These are phyloP conservation scores for Sordariomycetes sp. DNA, from an alignment of 2,329 filamentous ascomycete genomes.

Conservation along the genomic window DNA sequence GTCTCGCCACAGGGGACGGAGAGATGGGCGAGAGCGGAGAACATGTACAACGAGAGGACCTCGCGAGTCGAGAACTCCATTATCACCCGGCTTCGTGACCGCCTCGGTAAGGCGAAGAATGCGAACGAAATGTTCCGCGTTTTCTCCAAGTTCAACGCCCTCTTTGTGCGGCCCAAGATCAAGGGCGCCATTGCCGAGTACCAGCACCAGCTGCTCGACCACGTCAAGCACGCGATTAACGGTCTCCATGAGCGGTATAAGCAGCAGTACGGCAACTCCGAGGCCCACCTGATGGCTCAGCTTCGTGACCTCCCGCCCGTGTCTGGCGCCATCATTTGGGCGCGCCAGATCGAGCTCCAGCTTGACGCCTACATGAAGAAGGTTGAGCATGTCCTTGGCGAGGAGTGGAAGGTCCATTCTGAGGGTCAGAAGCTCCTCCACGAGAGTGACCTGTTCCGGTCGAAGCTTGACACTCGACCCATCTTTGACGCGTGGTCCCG, in stretches of 20 bases:
- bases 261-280: conserved; percentile 95
- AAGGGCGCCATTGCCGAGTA: conserved; percentile 95
- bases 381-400: conserved; percentile 93
- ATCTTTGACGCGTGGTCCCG: conserved; percentile 95
- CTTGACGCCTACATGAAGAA: conserved; percentile 96
- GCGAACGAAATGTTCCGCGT: conserved; percentile 99
- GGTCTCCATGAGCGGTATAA: conserved; percentile 94
- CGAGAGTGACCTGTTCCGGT: conserved; percentile 86
- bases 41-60: conserved; percentile 93
- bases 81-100: conserved; percentile 83
- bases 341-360: conserved; percentile 90
- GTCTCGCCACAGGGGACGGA: conserved; percentile 82
- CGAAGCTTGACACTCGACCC: conserved; percentile 85
- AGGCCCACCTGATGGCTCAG: conserved; percentile 96
- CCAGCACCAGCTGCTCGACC: conserved; percentile 94
- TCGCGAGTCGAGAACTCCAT: conserved; percentile 98
- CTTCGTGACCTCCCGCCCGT: conserved; percentile 90
- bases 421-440: conserved; percentile 89
- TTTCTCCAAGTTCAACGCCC: conserved; percentile 98
- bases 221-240: conserved; percentile 92
- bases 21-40: conserved; percentile 86
- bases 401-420: conserved; percentile 86
- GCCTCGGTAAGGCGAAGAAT: conserved; percentile 87
- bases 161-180: conserved; percentile 98
- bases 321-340: conserved; percentile 95